phyloP scores from a whole-genome alignment of 495 filamentous ascomycete species.

The Talaromyces stipitatus region DNA sequence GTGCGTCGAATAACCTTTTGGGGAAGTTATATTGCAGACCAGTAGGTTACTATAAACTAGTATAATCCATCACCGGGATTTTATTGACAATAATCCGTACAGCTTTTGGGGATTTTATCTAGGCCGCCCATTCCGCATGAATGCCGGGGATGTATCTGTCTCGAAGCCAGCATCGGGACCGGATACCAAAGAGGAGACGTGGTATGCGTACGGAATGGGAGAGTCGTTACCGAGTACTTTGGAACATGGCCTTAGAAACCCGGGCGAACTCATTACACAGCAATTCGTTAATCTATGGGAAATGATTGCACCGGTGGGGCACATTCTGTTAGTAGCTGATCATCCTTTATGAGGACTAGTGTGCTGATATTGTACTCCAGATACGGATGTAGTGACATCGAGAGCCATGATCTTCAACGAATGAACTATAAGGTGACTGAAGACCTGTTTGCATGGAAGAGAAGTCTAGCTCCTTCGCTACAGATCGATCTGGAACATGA shows the following conservation, averaged over 20 bases:
- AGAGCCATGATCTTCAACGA: conserved; percentile 37
- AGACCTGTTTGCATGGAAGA: conserved; percentile 41
- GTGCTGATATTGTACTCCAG: conserved; percentile 15
- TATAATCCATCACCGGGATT: not conserved
- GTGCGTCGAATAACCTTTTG: conserved; percentile 39
- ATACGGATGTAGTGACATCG: conserved; percentile 39
- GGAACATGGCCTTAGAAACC: conserved; percentile 22
- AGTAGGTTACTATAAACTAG: conserved; percentile 22
- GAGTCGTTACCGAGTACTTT: conserved; percentile 13
- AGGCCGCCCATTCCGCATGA: conserved; percentile 38
- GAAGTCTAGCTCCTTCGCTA: conserved; percentile 33
- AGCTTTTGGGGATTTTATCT: conserved; percentile 46
- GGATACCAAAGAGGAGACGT: conserved; percentile 30
- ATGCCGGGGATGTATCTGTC: conserved; percentile 37
- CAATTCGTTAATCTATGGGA: conserved; percentile 43
- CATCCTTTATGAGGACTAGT: not conserved
- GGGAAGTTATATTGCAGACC: conserved; percentile 44
- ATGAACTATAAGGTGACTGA: conserved; percentile 34
- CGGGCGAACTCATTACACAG: conserved; percentile 32
- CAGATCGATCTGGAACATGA: conserved; percentile 34
- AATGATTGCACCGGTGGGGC: conserved; percentile 39
- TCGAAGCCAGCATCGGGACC: conserved; percentile 33
- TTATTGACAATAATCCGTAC: conserved; percentile 1
- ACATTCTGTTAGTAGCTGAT: conserved; percentile 33
- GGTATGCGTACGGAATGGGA: conserved; percentile 36